These are phyloP conservation scores for Cubamyces sp. DNA, from an alignment of 768 basidiomycete genomes.

Conservation along the genomic window DNA sequence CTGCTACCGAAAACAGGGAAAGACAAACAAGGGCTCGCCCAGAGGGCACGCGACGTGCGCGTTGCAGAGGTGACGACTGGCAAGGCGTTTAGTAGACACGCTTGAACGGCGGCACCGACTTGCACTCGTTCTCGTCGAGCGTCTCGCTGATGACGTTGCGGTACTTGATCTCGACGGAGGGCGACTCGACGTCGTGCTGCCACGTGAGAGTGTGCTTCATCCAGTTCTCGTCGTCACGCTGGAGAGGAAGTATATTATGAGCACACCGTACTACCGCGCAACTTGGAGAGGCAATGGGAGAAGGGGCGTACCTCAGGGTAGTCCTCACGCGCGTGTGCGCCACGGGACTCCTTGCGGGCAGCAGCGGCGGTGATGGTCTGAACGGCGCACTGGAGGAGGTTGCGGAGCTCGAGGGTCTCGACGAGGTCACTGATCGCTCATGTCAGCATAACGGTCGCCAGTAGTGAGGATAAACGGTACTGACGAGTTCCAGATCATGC, in stretches of 20 bases:
- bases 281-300: neutral
- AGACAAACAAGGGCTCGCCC: neutral
- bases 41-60: neutral
- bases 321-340: constrained; percentile 98
- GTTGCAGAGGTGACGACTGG: too few species aligned
- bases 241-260: neutral
- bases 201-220: constrained; percentile 97
- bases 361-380: constrained; percentile 94
- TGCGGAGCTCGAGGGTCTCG: constrained; percentile 96
- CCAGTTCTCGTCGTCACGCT: constrained; percentile 94
- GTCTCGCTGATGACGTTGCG: constrained; percentile 84
- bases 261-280: neutral
- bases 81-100: constrained; percentile 71
- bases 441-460: neutral
- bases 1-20: constrained; percentile 14
- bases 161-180: constrained; percentile 89
- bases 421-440: constrained; percentile 76
- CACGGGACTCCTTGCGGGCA: constrained; percentile 95
- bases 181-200: constrained; percentile 75
- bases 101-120: constrained; percentile 96
- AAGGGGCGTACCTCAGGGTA: constrained; percentile 76
- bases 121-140: constrained; percentile 96
- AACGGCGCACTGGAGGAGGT: constrained; percentile 91
- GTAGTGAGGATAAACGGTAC: constrained; percentile 36
- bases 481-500: constrained; percentile 99